Base-by-base conservation (phyloP, 1,139 yeast species). In the Hyphopichia wangnamkhiaoensis region DNA sequence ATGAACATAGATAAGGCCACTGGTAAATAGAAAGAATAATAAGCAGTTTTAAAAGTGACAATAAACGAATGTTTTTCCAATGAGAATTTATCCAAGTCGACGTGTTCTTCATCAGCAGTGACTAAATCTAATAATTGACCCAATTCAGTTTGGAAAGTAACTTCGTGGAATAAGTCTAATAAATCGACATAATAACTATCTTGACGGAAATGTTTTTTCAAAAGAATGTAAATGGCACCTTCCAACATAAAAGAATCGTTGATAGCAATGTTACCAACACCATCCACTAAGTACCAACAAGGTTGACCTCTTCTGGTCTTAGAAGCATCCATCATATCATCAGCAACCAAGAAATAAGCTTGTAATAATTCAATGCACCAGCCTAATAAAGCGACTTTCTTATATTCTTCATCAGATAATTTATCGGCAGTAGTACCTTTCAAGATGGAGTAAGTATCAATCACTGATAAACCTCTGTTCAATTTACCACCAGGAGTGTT, bases 241-340 rank as follows among this genome's bases (percentile, higher is more conserved):
- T 94, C 98, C 50, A 94, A 78, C 95, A 94, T 89, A 65, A 93
- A 94, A 2, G 98, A 81, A 59, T 94, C 99, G 61, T 94, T 94
- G 66, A 94, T 93, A 44, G 99, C 98, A 61, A 93, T 85, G 63
- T 89, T 88, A 32, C 87, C 88, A 41, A 91, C 96, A 33, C 81
- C 82, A 45, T 82, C 84, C 38, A 71, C 78, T 58, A 72, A 83
- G 71, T 91, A 94, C 98, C 98, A 94, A 70, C 99, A 94, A 52
- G 96, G 93, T 66, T 93, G 98, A 41, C 97, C 98, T 63, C 99
- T 84, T 75, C 99, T 87, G 34, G 98, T 94, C 65, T 89, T 86
- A 28, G 97, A 88, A 52, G 82, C 82, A 66, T 94, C 99, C 99
- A 94, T 94, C 80, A 94, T 94, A 64, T 94, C 99, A 63, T 94